These are phyloP conservation scores for Hypoxylon lienhwacheense DNA, from an alignment of 495 filamentous ascomycete species.

Conservation along the genomic window DNA sequence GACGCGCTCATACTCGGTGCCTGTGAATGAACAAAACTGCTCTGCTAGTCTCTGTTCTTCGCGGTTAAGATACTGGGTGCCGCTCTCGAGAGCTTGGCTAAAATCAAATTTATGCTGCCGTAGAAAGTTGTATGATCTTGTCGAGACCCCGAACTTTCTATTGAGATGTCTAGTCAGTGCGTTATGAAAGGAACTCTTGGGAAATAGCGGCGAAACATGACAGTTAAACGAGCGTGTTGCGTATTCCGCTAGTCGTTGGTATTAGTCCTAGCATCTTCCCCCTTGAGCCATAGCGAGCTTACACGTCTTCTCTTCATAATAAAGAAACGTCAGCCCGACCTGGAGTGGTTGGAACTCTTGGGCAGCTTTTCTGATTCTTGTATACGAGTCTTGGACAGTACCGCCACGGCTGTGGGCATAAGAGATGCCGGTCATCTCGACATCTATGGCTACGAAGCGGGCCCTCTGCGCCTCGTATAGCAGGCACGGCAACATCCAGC, in stretches of 20 bases:
- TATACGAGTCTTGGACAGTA: conserved; percentile 66
- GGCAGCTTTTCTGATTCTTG: conserved; percentile 64
- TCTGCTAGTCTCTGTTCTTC: conserved; percentile 58
- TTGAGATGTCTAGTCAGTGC: conserved; percentile 27
- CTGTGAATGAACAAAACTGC: conserved; percentile 38
- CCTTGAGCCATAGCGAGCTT: neutral
- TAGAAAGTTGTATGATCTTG: conserved; percentile 64
- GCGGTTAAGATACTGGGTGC: conserved; percentile 70
- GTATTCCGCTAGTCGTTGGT: conserved; percentile 37
- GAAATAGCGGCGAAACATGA: conserved; percentile 58
- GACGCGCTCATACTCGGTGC: conserved; percentile 44
- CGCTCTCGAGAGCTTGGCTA: conserved; percentile 56
- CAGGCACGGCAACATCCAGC: conserved; percentile 58
- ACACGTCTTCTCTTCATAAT: conserved; percentile 53
- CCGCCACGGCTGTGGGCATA: conserved; percentile 29
- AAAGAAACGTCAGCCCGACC: conserved; percentile 69
- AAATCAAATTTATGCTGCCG: conserved; percentile 64
- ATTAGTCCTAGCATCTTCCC: neutral
- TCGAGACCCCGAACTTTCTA: conserved; percentile 42
- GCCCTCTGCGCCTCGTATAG: conserved; percentile 61
- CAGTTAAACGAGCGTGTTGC: conserved; percentile 66
- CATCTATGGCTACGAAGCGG: conserved; percentile 70
- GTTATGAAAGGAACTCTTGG: conserved; percentile 1
- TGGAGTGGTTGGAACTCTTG: conserved; percentile 74
- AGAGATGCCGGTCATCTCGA: conserved; percentile 75